Evolutionary conservation across 176 grass and related monocot genomes (phyloP).

Genomic region (Thalia dealbata): DNA sequence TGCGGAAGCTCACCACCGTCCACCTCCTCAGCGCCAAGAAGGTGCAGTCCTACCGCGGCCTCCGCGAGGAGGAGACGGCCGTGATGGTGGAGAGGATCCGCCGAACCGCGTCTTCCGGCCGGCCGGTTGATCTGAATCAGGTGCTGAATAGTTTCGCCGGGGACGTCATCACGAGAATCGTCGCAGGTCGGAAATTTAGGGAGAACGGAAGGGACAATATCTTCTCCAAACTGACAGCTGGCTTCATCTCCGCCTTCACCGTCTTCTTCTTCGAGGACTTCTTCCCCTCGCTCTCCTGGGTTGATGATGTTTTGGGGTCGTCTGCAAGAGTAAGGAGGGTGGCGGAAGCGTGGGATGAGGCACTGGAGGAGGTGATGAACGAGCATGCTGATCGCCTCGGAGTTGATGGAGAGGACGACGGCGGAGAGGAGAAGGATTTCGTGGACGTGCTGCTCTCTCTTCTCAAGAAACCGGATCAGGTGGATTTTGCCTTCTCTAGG

Average conservation of each 20-base stretch:
- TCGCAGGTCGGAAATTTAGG: conserved; percentile 13
- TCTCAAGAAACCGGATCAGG: background rate
- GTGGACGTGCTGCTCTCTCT: conserved; percentile 17
- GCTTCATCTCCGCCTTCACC: background rate
- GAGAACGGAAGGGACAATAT: conserved; percentile 4
- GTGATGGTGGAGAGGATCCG: background rate
- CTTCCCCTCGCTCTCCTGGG: conserved; percentile 21
- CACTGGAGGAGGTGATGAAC: conserved; percentile 11
- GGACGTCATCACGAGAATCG: conserved; percentile 16
- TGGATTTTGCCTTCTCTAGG: background rate
- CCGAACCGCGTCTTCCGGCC: background rate
- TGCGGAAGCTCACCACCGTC: conserved; percentile 14
- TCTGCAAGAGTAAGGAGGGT: background rate
- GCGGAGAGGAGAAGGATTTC: conserved; percentile 2
- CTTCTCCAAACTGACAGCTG: conserved; percentile 1
- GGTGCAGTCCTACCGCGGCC: conserved; percentile 7
- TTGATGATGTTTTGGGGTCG: conserved; percentile 9
- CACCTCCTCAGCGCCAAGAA: background rate
- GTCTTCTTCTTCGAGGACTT: conserved; percentile 23
- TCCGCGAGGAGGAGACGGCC: conserved; percentile 16
- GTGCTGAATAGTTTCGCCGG: background rate
- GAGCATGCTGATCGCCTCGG: conserved; percentile 9
- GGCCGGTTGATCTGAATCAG: background rate
- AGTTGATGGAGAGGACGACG: background rate
- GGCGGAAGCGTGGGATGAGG: background rate